These are phyloP conservation scores for Aureobasidium sp. DNA, from an alignment of 2,329 filamentous ascomycete genomes.

Conservation along the genomic window DNA sequence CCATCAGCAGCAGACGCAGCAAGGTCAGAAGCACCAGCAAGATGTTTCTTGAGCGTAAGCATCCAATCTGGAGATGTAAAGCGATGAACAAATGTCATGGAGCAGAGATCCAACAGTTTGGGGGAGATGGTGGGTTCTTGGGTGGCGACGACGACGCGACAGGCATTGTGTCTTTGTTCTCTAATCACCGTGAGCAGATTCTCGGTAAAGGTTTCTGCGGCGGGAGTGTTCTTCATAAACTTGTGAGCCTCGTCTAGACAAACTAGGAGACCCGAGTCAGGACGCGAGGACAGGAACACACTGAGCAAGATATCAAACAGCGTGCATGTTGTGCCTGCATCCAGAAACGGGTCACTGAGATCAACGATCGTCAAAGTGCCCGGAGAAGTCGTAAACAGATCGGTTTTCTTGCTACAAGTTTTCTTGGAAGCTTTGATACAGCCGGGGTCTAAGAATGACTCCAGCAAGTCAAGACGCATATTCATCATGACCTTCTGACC, in stretches of 20 bases:
- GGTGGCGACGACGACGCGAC: conserved; percentile 62
- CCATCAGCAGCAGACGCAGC: too few relatives aligned
- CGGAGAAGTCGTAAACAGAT: conserved; percentile 25
- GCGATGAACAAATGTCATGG: conserved; percentile 61
- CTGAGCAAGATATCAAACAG: conserved; percentile 65
- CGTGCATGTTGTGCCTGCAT: conserved; percentile 56
- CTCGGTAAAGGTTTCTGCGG: conserved; percentile 51
- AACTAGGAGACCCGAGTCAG: conserved; percentile 46
- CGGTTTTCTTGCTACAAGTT: background rate
- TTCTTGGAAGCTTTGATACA: conserved; percentile 7
- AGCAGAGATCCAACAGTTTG: conserved; percentile 60
- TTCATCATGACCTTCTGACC: conserved; percentile 49
- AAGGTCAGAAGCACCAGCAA: conserved; percentile 36
- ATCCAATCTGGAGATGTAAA: conserved; percentile 62
- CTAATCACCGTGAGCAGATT: conserved; percentile 55
- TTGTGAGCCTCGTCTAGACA: conserved; percentile 75
- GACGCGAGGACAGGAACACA: conserved; percentile 50
- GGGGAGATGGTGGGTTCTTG: conserved; percentile 68
- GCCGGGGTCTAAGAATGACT: conserved; percentile 50
- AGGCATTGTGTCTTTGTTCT: conserved; percentile 60
- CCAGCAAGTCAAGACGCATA: conserved; percentile 52
- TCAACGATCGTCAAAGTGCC: conserved; percentile 59
- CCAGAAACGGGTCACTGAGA: conserved; percentile 63
- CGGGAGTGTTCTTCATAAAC: conserved; percentile 52
- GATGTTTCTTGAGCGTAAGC: conserved; percentile 32